Evolutionary conservation across 2,329 filamentous ascomycete genomes (phyloP).

Genomic region (Paraphoma sp.): DNA sequence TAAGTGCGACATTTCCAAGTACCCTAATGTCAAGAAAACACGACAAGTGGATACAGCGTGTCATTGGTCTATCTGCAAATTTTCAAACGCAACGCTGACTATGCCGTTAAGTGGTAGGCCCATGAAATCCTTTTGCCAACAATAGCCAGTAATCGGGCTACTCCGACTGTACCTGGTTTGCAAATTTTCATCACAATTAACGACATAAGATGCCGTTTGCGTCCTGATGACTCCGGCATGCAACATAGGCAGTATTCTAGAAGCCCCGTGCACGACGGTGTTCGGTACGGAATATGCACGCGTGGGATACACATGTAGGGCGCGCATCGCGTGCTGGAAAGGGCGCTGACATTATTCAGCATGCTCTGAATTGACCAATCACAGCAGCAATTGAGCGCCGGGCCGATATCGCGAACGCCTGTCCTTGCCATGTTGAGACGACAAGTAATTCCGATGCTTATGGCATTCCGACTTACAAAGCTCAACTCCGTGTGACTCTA

Average conservation of each 20-base stretch:
- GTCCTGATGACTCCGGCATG: background rate
- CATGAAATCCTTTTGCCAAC: constrained; percentile 8
- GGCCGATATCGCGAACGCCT: constrained; percentile 16
- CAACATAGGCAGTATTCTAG: background rate
- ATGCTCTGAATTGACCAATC: constrained; percentile 17
- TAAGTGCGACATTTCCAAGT: constrained; percentile 1
- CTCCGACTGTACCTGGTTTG: constrained; percentile 19
- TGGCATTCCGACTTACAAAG: constrained; percentile 21
- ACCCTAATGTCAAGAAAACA: constrained; percentile 16
- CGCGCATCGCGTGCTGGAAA: constrained; percentile 24
- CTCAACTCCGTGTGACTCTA: background rate
- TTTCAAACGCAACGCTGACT: constrained; percentile 21
- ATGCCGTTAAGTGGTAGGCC: constrained; percentile 30
- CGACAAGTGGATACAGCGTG: constrained; percentile 30
- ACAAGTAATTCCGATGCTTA: constrained; percentile 19
- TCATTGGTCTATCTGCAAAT: constrained; percentile 28
- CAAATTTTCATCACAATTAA: constrained; percentile 3
- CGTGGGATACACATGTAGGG: constrained; percentile 10
- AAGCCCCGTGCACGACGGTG: background rate
- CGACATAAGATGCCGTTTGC: background rate
- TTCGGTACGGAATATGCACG: constrained; percentile 9
- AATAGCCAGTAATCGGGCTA: constrained; percentile 14
- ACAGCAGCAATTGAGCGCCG: background rate
- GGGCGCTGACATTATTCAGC: constrained; percentile 25
- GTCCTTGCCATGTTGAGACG: constrained; percentile 8